These are phyloP conservation scores for Saccharomycopsis synnaedendra DNA, from an alignment of 805 yeast genomes.

Conservation along the genomic window DNA sequence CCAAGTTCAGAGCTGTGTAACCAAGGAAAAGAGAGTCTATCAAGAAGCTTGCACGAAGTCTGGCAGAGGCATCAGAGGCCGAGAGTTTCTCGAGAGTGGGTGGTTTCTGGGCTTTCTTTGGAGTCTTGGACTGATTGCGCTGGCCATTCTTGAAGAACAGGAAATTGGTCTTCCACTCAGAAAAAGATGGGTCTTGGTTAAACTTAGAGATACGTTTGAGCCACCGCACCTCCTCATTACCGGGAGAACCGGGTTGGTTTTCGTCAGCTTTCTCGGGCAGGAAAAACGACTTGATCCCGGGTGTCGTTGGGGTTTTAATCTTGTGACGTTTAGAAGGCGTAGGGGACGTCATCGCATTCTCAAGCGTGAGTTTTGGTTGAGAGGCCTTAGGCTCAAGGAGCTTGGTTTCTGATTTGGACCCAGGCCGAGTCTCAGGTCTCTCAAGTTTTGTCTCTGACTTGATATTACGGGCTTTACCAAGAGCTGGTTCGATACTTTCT, in stretches of 20 bases:
- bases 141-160: constrained; percentile 9
- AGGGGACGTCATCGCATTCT: not conserved
- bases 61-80: constrained; percentile 7
- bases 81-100: constrained; percentile 5
- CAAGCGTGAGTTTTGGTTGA: not conserved
- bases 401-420: not conserved
- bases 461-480: not conserved
- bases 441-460: not conserved
- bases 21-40: constrained; percentile 49
- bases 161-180: constrained; percentile 15
- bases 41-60: constrained; percentile 19
- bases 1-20: constrained; percentile 60
- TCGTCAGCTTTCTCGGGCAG: not conserved
- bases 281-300: constrained; percentile 7
- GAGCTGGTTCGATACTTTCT: not conserved
- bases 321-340: not conserved
- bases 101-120: not conserved
- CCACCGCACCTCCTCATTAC: constrained; percentile 11
- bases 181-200: constrained; percentile 13
- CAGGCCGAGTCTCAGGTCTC: not conserved
- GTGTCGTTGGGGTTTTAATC: constrained; percentile 9
- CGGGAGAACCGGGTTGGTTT: not conserved
- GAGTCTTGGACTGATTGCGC: not conserved
- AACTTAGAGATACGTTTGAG: constrained; percentile 11
- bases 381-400: not conserved